These are phyloP conservation scores for Aspergillus ruber DNA, from an alignment of 2,329 filamentous ascomycete genomes.

Conservation along the genomic window DNA sequence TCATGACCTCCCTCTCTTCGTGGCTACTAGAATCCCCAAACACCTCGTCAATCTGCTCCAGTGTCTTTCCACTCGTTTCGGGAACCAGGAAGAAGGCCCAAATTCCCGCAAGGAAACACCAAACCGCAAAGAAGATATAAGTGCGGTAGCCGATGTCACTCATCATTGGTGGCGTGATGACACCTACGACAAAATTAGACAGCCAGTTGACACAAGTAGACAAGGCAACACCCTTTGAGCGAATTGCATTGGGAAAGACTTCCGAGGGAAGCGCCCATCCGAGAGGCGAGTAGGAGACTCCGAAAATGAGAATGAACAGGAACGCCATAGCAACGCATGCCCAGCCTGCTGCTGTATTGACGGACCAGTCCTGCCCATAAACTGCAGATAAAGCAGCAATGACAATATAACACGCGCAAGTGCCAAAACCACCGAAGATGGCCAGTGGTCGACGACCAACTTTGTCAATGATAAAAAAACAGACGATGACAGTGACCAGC, in stretches of 20 bases:
- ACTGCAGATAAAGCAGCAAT: slow-evolving; percentile 20
- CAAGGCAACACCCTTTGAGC: slow-evolving; percentile 33
- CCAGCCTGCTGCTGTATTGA: slow-evolving; percentile 18
- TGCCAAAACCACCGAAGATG: slow-evolving; percentile 24
- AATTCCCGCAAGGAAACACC: slow-evolving; percentile 37
- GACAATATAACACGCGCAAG: slow-evolving; percentile 23
- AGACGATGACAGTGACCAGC: slow-evolving; percentile 22
- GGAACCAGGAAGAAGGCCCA: slow-evolving; percentile 13
- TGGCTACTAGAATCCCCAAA: slow-evolving; percentile 7
- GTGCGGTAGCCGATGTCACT: slow-evolving; percentile 43
- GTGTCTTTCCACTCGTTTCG: slow-evolving; percentile 9
- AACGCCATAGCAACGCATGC: slow-evolving; percentile 9
- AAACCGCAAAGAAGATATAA: slow-evolving; percentile 52
- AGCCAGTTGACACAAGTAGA: slow-evolving; percentile 33
- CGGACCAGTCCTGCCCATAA: slow-evolving; percentile 16
- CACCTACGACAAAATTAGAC: slow-evolving; percentile 42
- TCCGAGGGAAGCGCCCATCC: slow-evolving; percentile 34
- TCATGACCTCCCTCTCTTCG: slow-evolving; percentile 1
- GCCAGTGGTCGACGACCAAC: slow-evolving; percentile 24
- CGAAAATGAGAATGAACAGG: slow-evolving; percentile 9
- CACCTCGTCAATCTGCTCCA: slow-evolving; percentile 12
- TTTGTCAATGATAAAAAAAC: slow-evolving; percentile 25
- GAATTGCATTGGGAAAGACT: slow-evolving; percentile 29
- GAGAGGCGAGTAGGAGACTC: slow-evolving; percentile 26
- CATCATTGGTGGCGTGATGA: slow-evolving; percentile 57